Base-by-base conservation (phyloP, 768 basidiomycete species). In the Austroboletus eburneus region DNA sequence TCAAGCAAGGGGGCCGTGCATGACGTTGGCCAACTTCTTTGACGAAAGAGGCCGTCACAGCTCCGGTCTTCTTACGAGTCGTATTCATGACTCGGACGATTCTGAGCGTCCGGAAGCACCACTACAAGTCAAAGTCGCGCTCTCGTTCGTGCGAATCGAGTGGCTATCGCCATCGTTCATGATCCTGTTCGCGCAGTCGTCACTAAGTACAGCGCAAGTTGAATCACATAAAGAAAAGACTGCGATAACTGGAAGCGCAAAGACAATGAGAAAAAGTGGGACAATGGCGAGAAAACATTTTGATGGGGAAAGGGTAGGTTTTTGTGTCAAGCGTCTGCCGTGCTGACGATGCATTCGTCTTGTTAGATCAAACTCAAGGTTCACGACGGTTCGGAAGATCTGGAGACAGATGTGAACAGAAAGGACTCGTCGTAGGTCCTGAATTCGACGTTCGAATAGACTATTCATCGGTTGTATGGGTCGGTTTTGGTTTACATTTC, bases 341-440 rank as follows among this genome's bases (percentile, higher is more conserved):
- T 14, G 30, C 14, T 32, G 30, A 32, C 12, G 30, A 13, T 32
- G 30, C 13, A 32, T n/a, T 2, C 4, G 3, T 35, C 7, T 18
- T 35, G 20, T 17, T 47, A 82, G 81, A 82, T 82, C 39, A 82
- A 82, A 58, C 60, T 82, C 34, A 82, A 80, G 59, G 76, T 83
- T 12, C 78, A 77, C 68, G 80, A 78, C 56, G 78, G 79, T 43
- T 75, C 74, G 34, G 73, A 65, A 17, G 81, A 82, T 49, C 61
- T 74, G 33, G 79, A 79, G 56, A 65, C 78, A 51, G 81, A 83
- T 49, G 73, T 71, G 17, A 81, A 82, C 46, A 68, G 80, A 33
- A 56, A 72, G 62, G 72, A 77, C 53, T 57, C 81, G 46, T 55
- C 82, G 14, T 67, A 72, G 45, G 82, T 82, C 54, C 55, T 82